These are phyloP conservation scores for Chytriomyces confervae DNA, from an alignment of 192 early-diverging fungal species.

Conservation along the genomic window DNA sequence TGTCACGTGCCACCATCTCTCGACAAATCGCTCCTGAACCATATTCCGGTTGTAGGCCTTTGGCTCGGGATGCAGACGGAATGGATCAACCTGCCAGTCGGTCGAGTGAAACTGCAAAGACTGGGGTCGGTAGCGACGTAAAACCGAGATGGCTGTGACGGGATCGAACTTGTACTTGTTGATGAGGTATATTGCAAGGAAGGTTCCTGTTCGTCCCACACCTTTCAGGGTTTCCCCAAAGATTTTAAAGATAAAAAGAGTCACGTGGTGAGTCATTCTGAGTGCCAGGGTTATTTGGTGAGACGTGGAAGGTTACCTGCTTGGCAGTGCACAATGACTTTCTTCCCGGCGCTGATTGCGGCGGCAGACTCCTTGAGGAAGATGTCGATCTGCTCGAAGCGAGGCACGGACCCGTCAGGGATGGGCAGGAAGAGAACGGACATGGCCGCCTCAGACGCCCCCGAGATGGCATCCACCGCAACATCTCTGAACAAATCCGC, in stretches of 20 bases:
- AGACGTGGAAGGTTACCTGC: conserved; percentile 28
- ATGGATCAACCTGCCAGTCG: conserved; percentile 56
- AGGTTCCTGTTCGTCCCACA: conserved; percentile 56
- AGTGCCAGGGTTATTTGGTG: neutral
- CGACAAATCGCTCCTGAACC: conserved; percentile 52
- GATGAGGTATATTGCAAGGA: conserved; percentile 56
- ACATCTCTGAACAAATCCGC: conserved; percentile 51
- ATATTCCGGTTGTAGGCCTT: conserved; percentile 45
- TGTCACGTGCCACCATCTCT: conserved; percentile 41
- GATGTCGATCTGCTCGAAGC: conserved; percentile 39
- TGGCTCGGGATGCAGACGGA: conserved; percentile 34
- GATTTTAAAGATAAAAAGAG: neutral
- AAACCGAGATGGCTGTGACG: conserved; percentile 39
- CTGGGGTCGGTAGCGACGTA: conserved; percentile 52
- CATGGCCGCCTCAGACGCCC: conserved; percentile 13
- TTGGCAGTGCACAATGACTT: conserved; percentile 58
- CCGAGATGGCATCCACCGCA: neutral
- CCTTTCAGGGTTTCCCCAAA: conserved; percentile 31
- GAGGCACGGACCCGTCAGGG: conserved; percentile 52
- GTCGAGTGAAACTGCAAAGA: conserved; percentile 52
- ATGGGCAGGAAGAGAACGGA: conserved; percentile 53
- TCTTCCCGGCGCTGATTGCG: conserved; percentile 41
- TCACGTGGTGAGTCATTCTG: neutral
- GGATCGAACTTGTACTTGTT: conserved; percentile 51
- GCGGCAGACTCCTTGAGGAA: conserved; percentile 43